Evolutionary conservation across 2,329 filamentous ascomycete species (phyloP).

Genomic region (Gnomoniopsis smithogilvyi): DNA sequence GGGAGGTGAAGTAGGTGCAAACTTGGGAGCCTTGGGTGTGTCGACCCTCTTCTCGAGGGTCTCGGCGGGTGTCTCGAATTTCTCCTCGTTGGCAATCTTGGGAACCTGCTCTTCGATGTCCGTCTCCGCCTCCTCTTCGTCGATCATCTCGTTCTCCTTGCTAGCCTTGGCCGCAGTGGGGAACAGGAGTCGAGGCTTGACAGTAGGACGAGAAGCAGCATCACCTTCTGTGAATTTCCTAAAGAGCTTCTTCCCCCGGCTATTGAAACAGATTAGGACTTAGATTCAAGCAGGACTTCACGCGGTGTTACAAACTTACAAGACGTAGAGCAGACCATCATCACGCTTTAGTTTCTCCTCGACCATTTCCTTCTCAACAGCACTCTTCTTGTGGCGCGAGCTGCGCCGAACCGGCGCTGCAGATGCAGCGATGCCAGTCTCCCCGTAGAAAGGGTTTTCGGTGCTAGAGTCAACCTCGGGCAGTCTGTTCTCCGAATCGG

Average conservation of each 20-base stretch:
- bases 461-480: constrained; percentile 63
- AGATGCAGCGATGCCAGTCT: constrained; percentile 33
- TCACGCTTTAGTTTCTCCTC: constrained; percentile 57
- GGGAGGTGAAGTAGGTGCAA: constrained; percentile 59
- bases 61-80: constrained; percentile 37
- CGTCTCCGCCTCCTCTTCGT: constrained; percentile 59
- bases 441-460: constrained; percentile 71
- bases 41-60: constrained; percentile 31
- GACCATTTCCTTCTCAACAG: constrained; percentile 51
- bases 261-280: constrained; percentile 31
- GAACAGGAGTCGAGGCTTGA: constrained; percentile 73
- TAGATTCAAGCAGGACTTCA: background rate
- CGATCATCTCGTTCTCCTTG: constrained; percentile 28
- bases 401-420: constrained; percentile 47
- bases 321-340: constrained; percentile 73
- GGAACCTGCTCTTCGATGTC: constrained; percentile 52
- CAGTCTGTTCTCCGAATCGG: constrained; percentile 74
- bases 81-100: constrained; percentile 22
- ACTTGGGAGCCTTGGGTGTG: constrained; percentile 55
- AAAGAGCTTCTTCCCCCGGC: constrained; percentile 77
- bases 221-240: constrained; percentile 57
- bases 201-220: constrained; percentile 25
- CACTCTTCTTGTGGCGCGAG: constrained; percentile 46
- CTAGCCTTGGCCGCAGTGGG: constrained; percentile 42
- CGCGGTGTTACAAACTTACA: constrained; percentile 54